Conservation (phyloP, 371 early-diverging fungal species). For the Neoconidiobolus thromboides region DNA sequence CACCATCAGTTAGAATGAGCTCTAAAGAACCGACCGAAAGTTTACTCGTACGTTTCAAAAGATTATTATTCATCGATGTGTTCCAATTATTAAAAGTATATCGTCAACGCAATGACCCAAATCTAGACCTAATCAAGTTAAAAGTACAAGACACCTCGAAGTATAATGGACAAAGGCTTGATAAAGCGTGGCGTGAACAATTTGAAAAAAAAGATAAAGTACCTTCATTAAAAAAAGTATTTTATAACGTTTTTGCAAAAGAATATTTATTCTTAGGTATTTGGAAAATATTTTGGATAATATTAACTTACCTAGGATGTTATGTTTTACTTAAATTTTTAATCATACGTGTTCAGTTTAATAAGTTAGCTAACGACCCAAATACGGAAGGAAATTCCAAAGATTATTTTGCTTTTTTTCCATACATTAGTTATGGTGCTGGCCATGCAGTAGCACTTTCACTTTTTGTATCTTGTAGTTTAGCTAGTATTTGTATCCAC, state of each 20-base stretch:
- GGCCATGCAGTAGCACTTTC: conserved; percentile 21
- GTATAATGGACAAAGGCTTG: background rate
- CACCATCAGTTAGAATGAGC: too few relatives aligned
- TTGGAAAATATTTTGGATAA: conserved; percentile 35
- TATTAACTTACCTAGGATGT: conserved; percentile 28
- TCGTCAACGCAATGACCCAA: conserved; percentile 1
- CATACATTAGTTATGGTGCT: conserved; percentile 12
- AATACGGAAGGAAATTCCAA: background rate
- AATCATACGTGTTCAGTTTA: conserved; percentile 9
- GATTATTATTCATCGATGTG: conserved; percentile 14
- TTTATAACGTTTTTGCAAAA: conserved; percentile 23
- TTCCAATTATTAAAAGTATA: background rate
- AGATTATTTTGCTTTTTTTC: background rate
- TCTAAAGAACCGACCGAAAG: too few relatives aligned
- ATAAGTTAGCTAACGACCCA: too few relatives aligned
- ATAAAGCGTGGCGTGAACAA: background rate
- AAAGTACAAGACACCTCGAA: background rate
- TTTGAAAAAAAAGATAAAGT: background rate
- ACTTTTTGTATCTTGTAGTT: conserved; percentile 18
- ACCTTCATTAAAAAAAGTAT: conserved; percentile 16
- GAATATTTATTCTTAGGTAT: conserved; percentile 24
- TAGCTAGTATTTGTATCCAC: conserved; percentile 25
- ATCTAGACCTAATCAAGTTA: background rate
- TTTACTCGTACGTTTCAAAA: background rate
- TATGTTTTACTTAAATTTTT: conserved; percentile 23